phyloP scores from a whole-genome alignment of 768 basidiomycete genomes.

The Termitomyces sp. region DNA sequence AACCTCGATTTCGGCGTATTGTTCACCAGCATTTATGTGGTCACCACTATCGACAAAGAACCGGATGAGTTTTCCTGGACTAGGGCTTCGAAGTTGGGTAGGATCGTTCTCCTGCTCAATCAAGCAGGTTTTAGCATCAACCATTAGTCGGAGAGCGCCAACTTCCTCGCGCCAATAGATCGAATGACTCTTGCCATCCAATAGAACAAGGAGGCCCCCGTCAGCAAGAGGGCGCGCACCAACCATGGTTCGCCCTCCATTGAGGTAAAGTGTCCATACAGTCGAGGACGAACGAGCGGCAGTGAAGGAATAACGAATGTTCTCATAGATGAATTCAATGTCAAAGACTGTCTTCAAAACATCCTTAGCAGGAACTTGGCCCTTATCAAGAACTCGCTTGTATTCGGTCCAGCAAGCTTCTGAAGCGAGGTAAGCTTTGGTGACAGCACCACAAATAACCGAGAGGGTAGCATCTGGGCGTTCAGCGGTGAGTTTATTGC shows the following conservation, averaged over 20 bases:
- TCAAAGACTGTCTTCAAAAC: constrained; percentile 95
- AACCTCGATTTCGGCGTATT: constrained; percentile 98
- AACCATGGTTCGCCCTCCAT: constrained; percentile 90
- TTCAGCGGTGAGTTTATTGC: constrained; percentile 95
- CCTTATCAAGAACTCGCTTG: constrained; percentile 94
- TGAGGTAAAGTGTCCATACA: constrained; percentile 93
- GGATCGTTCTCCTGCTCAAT: constrained; percentile 99
- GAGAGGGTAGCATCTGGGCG: constrained; percentile 91
- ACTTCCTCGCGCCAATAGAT: constrained; percentile 99
- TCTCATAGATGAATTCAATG: constrained; percentile 97
- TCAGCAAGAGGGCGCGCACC: constrained; percentile 92
- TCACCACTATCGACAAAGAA: constrained; percentile 97
- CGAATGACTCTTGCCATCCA: constrained; percentile 95
- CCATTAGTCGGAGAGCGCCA: constrained; percentile 86
- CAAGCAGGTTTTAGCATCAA: constrained; percentile 96
- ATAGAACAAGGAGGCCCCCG: constrained; percentile 87
- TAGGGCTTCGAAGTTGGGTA: constrained; percentile 93
- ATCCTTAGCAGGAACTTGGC: constrained; percentile 94
- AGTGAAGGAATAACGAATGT: constrained; percentile 92
- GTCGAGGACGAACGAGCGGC: constrained; percentile 87
- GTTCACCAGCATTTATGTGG: constrained; percentile 93
- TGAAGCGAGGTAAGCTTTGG: constrained; percentile 89
- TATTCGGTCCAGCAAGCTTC: constrained; percentile 92
- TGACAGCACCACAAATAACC: constrained; percentile 93
- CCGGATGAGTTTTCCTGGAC: constrained; percentile 93